Conservation (phyloP, 768 basidiomycete species). For the Amanita rubescens region DNA sequence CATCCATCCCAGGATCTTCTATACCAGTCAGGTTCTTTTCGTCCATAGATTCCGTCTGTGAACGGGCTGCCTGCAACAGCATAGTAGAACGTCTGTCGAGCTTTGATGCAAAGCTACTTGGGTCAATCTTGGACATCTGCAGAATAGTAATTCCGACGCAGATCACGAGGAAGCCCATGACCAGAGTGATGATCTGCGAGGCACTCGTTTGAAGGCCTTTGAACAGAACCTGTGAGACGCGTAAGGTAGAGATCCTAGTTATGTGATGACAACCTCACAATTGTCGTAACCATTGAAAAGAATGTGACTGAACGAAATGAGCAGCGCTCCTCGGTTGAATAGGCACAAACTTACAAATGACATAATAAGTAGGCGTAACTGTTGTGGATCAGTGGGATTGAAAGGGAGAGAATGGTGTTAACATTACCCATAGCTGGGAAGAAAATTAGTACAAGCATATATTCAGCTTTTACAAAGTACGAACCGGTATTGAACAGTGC, state of each 20-base stretch:
- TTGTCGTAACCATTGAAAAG: conserved; percentile 77
- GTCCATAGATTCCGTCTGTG: conserved; percentile 57
- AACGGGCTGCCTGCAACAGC: conserved; percentile 78
- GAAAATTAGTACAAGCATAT: conserved; percentile 7
- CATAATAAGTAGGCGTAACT: conserved; percentile 88
- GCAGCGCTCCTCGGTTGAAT: conserved; percentile 1
- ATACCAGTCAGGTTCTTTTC: conserved; percentile 59
- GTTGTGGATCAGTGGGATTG: conserved; percentile 14
- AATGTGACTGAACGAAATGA: conserved; percentile 58
- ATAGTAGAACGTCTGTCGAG: conserved; percentile 90
- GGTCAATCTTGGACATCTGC: conserved; percentile 94
- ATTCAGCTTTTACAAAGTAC: conserved; percentile 14
- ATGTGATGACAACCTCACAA: conserved; percentile 37
- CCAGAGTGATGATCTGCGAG: conserved; percentile 79
- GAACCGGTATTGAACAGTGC: conserved; percentile 89
- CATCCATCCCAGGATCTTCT: conserved; percentile 92
- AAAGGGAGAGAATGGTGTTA: neutral
- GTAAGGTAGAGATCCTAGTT: neutral
- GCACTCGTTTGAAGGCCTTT: conserved; percentile 78
- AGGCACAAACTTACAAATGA: conserved; percentile 50
- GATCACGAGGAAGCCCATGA: conserved; percentile 88
- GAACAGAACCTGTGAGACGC: conserved; percentile 60
- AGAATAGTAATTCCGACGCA: conserved; percentile 91
- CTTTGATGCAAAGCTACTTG: conserved; percentile 52
- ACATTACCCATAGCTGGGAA: conserved; percentile 54